Percentiles rank a stretch among this genome's conserved stretches.
Evolutionary conservation across 2,329 filamentous ascomycete species (phyloP).

Genomic region (Rhynchosporium agropyri): DNA sequence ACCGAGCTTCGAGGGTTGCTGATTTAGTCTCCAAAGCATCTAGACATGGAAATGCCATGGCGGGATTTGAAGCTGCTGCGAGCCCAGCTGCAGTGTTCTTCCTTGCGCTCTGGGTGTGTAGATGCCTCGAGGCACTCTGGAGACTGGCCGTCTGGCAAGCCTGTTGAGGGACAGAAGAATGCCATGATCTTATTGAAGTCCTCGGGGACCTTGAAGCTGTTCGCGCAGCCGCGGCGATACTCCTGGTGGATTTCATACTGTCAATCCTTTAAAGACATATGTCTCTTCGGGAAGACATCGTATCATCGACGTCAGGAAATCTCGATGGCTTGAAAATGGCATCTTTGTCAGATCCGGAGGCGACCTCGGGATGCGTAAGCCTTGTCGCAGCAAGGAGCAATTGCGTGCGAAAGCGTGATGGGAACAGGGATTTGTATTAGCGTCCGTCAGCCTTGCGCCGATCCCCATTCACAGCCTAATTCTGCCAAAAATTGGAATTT

Average conservation of each 20-base stretch:
- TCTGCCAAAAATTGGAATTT: conserved; percentile 7
- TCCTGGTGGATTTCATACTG: conserved; percentile 36
- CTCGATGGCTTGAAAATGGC: neutral
- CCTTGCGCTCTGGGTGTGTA: conserved; percentile 33
- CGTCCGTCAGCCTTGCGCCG: conserved; percentile 17
- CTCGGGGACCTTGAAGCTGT: conserved; percentile 28
- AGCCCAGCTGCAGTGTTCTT: conserved; percentile 27
- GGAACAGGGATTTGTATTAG: neutral
- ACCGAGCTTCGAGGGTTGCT: conserved; percentile 68
- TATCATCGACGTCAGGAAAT: neutral
- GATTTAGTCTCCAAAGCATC: conserved; percentile 81
- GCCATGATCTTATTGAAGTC: conserved; percentile 25
- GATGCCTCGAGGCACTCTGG: conserved; percentile 29
- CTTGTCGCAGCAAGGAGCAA: conserved; percentile 11
- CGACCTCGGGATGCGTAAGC: neutral
- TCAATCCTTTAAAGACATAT: too few relatives aligned
- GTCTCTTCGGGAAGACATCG: neutral
- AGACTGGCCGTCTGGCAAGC: conserved; percentile 5
- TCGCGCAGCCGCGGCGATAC: conserved; percentile 31
- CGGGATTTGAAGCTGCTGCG: conserved; percentile 68
- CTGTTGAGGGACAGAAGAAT: conserved; percentile 26
- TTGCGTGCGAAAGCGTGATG: conserved; percentile 29
- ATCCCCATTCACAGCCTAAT: neutral
- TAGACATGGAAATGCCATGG: conserved; percentile 87
- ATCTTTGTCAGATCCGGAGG: conserved; percentile 26